These are phyloP conservation scores for Endotrypanum monterogeii DNA, from an alignment of 208 protist species.

Conservation along the genomic window DNA sequence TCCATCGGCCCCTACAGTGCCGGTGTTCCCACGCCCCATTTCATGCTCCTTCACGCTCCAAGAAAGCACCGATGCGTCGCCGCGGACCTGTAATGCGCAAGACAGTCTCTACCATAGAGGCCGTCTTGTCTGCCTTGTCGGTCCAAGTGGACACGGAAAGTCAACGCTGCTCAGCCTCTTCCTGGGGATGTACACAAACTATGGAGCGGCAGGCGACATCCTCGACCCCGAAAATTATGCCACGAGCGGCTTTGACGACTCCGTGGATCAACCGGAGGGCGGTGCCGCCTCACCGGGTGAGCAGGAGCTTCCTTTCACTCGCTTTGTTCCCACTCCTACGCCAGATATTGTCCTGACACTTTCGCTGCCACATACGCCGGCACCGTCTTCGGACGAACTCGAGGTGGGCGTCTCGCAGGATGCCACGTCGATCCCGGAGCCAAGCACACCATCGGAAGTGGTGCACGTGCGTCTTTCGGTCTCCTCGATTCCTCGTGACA, in stretches of 20 bases:
- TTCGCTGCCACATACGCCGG: background rate
- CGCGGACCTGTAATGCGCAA: background rate
- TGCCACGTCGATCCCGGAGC: background rate
- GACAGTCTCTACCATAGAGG: conserved; percentile 26
- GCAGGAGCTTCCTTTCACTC: conserved; percentile 1
- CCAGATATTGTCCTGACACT: conserved; percentile 29
- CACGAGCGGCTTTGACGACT: background rate
- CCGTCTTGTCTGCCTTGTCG: conserved; percentile 57
- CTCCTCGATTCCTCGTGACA: conserved; percentile 32
- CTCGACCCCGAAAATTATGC: background rate
- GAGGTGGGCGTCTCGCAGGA: background rate
- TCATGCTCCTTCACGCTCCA: conserved; percentile 26
- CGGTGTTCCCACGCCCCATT: conserved; percentile 42
- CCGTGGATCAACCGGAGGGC: background rate
- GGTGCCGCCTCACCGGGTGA: background rate
- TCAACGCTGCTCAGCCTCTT: conserved; percentile 75
- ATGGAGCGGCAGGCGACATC: background rate
- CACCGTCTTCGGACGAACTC: background rate
- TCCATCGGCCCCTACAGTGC: conserved; percentile 60
- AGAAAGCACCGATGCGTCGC: background rate
- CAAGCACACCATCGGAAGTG: background rate
- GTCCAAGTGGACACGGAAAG: conserved; percentile 75
- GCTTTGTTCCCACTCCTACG: background rate
- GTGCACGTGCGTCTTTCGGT: conserved; percentile 32
- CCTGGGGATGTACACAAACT: conserved; percentile 66